Evolutionary conservation across 495 filamentous ascomycete genomes (phyloP).

Genomic region (Hypoxylon cercidicola): DNA sequence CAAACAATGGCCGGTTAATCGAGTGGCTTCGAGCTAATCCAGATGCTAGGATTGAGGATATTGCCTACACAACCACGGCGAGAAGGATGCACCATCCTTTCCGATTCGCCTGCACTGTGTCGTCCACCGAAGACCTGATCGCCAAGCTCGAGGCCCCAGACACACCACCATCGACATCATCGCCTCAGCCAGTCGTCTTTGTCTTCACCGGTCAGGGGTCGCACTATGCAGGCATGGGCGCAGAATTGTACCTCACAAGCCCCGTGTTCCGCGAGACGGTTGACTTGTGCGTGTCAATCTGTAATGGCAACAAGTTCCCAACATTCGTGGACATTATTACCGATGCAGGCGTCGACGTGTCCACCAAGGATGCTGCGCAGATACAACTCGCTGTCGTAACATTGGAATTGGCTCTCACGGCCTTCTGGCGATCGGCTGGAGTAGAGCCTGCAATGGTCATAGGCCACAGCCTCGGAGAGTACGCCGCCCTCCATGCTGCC

Average conservation of each 20-base stretch:
- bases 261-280: constrained; percentile 66
- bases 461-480: constrained; percentile 78
- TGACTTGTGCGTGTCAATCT: no score
- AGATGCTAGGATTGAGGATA: constrained; percentile 47
- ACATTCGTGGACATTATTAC: no score
- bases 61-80: constrained; percentile 69
- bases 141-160: constrained; percentile 22
- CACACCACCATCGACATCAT: constrained; percentile 23
- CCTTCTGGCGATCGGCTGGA: constrained; percentile 73
- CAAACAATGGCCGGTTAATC: constrained; percentile 41
- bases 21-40: constrained; percentile 53
- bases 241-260: constrained; percentile 65
- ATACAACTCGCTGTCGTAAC: constrained; percentile 72
- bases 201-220: constrained; percentile 50
- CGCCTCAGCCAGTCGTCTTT: constrained; percentile 51
- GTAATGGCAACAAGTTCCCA: no score
- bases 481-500: constrained; percentile 74
- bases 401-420: constrained; percentile 75
- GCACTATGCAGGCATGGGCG: constrained; percentile 64
- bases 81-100: constrained; percentile 69
- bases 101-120: constrained; percentile 50
- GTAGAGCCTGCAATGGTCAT: constrained; percentile 71
- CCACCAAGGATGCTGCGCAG: no score
- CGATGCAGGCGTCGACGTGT: no score
- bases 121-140: constrained; percentile 23